Percentiles rank a stretch among this genome's conserved stretches.
Evolutionary conservation across 2,329 filamentous ascomycete species (phyloP).

Genomic region (Cladophialophora chaetospira): DNA sequence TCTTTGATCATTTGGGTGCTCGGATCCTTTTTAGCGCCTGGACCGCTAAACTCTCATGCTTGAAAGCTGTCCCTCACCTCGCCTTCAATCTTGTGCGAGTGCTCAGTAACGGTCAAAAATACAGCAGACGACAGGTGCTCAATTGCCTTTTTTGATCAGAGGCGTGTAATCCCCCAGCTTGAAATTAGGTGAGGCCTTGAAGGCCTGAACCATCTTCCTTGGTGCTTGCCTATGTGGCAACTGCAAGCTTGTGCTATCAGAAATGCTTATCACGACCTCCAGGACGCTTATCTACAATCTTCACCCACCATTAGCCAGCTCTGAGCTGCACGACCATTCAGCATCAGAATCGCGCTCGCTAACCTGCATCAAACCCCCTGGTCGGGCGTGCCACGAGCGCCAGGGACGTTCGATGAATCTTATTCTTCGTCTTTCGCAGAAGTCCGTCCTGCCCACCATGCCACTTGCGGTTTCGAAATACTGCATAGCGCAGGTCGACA

Average conservation of each 20-base stretch:
- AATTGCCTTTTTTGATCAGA: no score
- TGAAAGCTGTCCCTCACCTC: no score
- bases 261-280: slow-evolving; percentile 14
- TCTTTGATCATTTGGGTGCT: no score
- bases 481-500: background rate
- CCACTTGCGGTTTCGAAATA: background rate
- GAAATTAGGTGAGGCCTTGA: background rate
- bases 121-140: no score
- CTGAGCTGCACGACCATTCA: background rate
- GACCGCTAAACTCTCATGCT: no score
- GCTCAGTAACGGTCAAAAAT: no score
- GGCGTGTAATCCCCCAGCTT: no score
- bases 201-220: background rate
- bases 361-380: background rate
- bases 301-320: background rate
- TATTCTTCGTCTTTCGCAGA: slow-evolving; percentile 7
- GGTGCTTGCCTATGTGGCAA: background rate
- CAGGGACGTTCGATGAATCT: background rate
- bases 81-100: no score
- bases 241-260: background rate
- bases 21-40: no score
- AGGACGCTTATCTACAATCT: slow-evolving; percentile 1
- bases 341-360: background rate
- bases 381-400: background rate
- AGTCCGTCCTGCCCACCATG: background rate